phyloP scores from a whole-genome alignment of 1,284 basidiomycete genomes.

The Rhodotorula mucilaginosa region DNA sequence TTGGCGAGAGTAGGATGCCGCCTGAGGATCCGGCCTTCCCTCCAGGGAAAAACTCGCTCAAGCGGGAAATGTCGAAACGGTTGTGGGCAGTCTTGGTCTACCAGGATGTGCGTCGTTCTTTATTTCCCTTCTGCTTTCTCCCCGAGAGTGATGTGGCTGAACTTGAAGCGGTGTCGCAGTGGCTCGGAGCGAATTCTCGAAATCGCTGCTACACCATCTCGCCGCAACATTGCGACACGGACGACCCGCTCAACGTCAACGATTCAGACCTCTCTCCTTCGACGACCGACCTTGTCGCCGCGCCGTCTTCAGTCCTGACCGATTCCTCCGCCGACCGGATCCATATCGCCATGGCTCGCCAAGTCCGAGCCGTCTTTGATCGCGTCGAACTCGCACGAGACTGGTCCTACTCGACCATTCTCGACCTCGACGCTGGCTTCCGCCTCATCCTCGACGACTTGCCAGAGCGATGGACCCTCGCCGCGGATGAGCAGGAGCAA shows the following conservation, averaged over 20 bases:
- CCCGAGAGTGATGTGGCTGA: not conserved
- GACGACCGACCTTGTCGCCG: conserved; percentile 19
- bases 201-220: conserved; percentile 36
- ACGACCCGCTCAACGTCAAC: conserved; percentile 41
- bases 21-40: conserved; percentile 43
- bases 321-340: conserved; percentile 40
- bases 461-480: conserved; percentile 38
- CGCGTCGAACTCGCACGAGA: conserved; percentile 30
- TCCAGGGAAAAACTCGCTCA: conserved; percentile 41
- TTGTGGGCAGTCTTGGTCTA: conserved; percentile 41
- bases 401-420: conserved; percentile 26
- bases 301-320: conserved; percentile 35
- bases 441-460: conserved; percentile 30
- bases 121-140: too few species aligned
- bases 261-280: conserved; percentile 36
- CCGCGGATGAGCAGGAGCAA: conserved; percentile 27
- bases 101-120: conserved; percentile 30
- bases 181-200: conserved; percentile 35
- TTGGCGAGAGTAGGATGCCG: conserved; percentile 32
- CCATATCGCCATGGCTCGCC: conserved; percentile 37
- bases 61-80: conserved; percentile 42
- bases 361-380: conserved; percentile 39
- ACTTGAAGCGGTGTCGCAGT: conserved; percentile 1
- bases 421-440: conserved; percentile 40
- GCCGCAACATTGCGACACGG: conserved; percentile 39